A percentile compares a stretch with the other conserved stretches of the same genome.
These are phyloP conservation scores for Sporothrix sp. DNA, from an alignment of 2,329 filamentous ascomycete genomes.

Conservation along the genomic window DNA sequence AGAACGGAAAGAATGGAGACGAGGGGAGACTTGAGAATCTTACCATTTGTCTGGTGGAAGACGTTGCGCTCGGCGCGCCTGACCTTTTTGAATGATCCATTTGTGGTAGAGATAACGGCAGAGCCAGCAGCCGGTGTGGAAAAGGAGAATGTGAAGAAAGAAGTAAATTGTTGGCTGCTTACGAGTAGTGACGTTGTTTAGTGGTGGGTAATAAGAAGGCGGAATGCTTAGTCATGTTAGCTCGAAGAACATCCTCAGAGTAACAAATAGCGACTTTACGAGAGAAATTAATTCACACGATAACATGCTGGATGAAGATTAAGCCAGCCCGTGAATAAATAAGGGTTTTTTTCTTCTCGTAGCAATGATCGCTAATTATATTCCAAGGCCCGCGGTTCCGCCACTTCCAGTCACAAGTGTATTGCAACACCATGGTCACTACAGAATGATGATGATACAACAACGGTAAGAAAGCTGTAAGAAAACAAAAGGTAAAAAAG, in stretches of 20 bases:
- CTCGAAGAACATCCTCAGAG: no score
- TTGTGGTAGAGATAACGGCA: no score
- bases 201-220: background rate
- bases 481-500: background rate
- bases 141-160: background rate
- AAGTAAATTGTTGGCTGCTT: background rate
- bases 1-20: background rate
- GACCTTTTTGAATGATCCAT: no score
- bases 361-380: background rate
- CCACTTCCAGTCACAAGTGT: background rate
- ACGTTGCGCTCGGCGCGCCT: no score
- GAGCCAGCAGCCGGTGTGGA: background rate
- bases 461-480: background rate
- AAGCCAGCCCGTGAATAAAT: no score
- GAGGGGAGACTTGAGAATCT: conserved; percentile 14
- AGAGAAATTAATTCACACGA: no score
- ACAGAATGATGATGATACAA: background rate
- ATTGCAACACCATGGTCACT: background rate
- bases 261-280: no score
- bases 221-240: no score
- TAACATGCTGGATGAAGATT: no score
- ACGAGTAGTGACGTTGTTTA: background rate
- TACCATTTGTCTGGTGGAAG: background rate
- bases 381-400: background rate
- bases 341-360: background rate